Evolutionary conservation across 1,139 yeast species (phyloP).

Genomic region (Yamadazyma aaseri): DNA sequence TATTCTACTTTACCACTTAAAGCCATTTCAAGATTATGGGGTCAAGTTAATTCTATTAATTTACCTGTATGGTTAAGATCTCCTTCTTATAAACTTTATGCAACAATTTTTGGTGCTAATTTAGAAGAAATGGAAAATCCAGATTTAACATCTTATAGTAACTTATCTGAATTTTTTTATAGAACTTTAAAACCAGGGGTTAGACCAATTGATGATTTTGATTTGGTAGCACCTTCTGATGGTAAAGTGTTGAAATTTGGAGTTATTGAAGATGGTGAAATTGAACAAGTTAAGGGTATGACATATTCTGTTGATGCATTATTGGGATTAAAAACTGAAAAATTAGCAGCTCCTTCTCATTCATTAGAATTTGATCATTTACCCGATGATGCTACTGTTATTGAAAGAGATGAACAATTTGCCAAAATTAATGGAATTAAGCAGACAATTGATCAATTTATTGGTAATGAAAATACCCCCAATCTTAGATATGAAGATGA

Average conservation of each 20-base stretch:
- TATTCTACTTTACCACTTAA: constrained; percentile 90
- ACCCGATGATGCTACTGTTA: constrained; percentile 41
- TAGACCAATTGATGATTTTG: constrained; percentile 71
- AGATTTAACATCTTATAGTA: constrained; percentile 68
- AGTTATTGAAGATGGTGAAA: constrained; percentile 75
- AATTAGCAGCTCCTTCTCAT: constrained; percentile 62
- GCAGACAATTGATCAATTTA: constrained; percentile 66
- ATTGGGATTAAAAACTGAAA: constrained; percentile 59
- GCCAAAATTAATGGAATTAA: constrained; percentile 77
- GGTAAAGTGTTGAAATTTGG: constrained; percentile 90
- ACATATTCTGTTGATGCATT: constrained; percentile 89
- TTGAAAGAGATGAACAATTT: constrained; percentile 67
- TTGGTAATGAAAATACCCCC: constrained; percentile 47
- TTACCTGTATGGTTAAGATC: constrained; percentile 87
- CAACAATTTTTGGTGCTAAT: constrained; percentile 82
- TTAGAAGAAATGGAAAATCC: constrained; percentile 86
- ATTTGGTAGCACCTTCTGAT: constrained; percentile 88
- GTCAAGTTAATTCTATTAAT: constrained; percentile 76
- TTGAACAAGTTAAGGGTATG: constrained; percentile 96
- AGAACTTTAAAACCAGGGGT: constrained; percentile 76
- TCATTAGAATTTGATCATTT: constrained; percentile 48
- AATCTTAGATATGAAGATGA: constrained; percentile 55
- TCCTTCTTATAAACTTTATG: constrained; percentile 78
- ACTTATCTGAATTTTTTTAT: constrained; percentile 89
- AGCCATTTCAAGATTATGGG: constrained; percentile 93